Evolutionary conservation across 257 asterid genomes (phyloP), one percentile per base, ranked within the genome.

Genomic region (Linaria vulgaris): DNA sequence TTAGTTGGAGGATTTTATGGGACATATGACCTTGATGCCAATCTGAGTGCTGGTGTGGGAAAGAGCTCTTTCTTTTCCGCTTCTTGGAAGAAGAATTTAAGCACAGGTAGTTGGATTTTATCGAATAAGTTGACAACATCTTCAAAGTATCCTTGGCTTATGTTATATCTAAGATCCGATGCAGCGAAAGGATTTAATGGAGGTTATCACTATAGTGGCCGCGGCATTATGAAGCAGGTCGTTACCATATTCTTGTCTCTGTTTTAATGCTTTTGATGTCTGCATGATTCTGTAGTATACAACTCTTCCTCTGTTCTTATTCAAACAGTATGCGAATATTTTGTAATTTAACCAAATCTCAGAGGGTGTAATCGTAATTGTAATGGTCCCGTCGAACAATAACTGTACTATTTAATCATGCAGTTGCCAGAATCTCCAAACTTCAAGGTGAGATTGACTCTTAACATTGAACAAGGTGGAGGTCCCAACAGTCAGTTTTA

Each of bases 401-500:
- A 11, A 0, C 6, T 5, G 14, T 55, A 19, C 11, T 53, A 39
- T 31, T 11, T 12, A 15, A 63, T 47, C 15, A 13, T 72, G 77
- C 84, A 89, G 96, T 60, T 74, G 60, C 95, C 85, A 14, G 88
- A 73, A 69, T 84, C 95, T 10, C 95, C 97, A 41, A 61, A 84
- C 78, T 86, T 89, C 82, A 86, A 83, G 78, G 97, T 89, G 56
- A 81, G 81, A 72, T 45, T 89, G 71, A 79, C 85, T 11, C 88
- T 86, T 8, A 79, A 84, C 30, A 68, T 89, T 44, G 82, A 77
- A 68, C 88, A 81, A 81, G 94, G 91, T 37, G 95, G 97, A 69
- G 95, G 97, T 17, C 51, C 75, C 19, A 87, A 87, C 64, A 89
- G 94, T 78, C 95, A 89, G 54, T 89, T 89, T 68, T 89, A 89